Evolutionary conservation across 2,329 filamentous ascomycete species (phyloP), one percentile per base, ranked within the genome.

Genomic region (Aureobasidium musti): DNA sequence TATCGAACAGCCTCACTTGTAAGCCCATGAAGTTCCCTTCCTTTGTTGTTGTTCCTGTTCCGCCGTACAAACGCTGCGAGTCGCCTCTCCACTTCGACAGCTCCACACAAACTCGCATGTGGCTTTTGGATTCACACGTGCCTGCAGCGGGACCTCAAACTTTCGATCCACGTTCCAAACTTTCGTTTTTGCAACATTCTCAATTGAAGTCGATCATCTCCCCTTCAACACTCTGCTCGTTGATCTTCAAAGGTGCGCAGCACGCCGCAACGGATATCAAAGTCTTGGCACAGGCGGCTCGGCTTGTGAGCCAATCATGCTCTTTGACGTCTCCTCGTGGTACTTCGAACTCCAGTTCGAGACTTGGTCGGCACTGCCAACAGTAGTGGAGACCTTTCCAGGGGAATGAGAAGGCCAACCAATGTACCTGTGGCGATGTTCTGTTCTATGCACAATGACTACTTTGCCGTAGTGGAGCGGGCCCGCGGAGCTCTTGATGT

Each of bases 391-490:
- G 28, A 13, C 26, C 5, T 47, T 19, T 35, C 13, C 30, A 53
- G 50, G 50, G 21, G 50, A 52, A 33, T 8, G 1, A n/a, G 4
- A 5, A 53, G 21, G 19, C 50, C 50, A 53, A 53, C 50, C 50
- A 53, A 19, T 13, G 8, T 19, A 14, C 17, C n/a, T 30, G 30
- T 35, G 28, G 50, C 21, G 19, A 53, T n/a, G 19, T 53, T 26
- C 30, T n/a, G n/a, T 30, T 13, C 7, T 35, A 53, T 53, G 50
- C 50, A 53, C 50, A 53, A 53, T 53, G 50, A 53, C 50, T 21
- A 19, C 50, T n/a, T 3, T 21, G 30, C 49, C 28, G 28, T 52
- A 17, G 33, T 52, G 49, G 26, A 52, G 49, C 19, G 14, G 26
- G 50, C 50, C 50, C 50, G 50, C 50, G 30, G 50, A 35, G 30